Percentiles rank a stretch among this genome's conserved stretches.
These are phyloP conservation scores for Trichophyton benhamiae DNA, from an alignment of 2,329 filamentous ascomycete species.

Conservation along the genomic window DNA sequence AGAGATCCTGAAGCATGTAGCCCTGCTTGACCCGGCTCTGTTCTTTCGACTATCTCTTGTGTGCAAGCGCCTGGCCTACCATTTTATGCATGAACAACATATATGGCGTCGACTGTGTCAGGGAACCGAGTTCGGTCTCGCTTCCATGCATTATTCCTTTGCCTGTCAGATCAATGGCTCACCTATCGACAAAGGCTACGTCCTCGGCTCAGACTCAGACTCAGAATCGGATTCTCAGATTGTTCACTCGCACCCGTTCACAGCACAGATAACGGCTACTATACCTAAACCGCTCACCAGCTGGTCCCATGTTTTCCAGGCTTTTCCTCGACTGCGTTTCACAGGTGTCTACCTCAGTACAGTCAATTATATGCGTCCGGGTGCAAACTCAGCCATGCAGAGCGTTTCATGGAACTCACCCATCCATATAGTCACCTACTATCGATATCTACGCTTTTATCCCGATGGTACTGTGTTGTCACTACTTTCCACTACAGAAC, in stretches of 20 bases:
- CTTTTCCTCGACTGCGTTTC: constrained; percentile 76
- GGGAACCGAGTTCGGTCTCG: constrained; percentile 62
- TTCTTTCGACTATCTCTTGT: constrained; percentile 66
- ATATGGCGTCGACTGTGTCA: constrained; percentile 73
- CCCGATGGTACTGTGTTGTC: constrained; percentile 75
- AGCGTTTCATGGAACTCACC: constrained; percentile 66
- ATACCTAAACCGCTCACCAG: constrained; percentile 32
- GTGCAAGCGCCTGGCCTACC: constrained; percentile 75
- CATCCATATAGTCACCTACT: constrained; percentile 94
- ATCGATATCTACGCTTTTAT: constrained; percentile 91
- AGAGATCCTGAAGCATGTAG: constrained; percentile 65
- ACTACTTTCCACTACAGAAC: constrained; percentile 68
- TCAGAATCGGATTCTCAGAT: constrained; percentile 23
- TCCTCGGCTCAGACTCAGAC: constrained; percentile 12
- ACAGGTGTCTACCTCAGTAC: constrained; percentile 95
- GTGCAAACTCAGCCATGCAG: constrained; percentile 54
- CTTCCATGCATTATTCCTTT: constrained; percentile 71
- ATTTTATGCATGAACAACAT: constrained; percentile 69
- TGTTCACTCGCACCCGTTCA: constrained; percentile 12
- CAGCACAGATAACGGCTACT: constrained; percentile 28
- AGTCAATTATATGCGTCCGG: constrained; percentile 83
- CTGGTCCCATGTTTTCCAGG: constrained; percentile 62
- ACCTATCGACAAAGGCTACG: constrained; percentile 18
- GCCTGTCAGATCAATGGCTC: constrained; percentile 46
- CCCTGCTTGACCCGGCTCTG: constrained; percentile 60